Base-by-base conservation (phyloP, 352 stramenopile genomes). In the Pelagophyceae sp. region DNA sequence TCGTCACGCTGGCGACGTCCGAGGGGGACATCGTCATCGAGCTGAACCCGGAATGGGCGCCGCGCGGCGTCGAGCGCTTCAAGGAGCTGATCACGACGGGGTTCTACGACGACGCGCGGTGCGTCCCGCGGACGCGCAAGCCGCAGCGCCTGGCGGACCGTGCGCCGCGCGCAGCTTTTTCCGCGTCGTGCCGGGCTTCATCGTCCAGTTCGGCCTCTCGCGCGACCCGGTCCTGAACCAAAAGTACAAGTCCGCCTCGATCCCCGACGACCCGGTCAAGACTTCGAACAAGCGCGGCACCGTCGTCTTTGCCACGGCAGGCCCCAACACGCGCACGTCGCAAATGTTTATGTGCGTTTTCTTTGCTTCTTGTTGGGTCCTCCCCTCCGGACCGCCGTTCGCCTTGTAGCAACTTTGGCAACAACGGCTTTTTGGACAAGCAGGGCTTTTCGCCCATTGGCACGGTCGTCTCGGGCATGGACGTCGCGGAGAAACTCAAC, bases 331-430 rank as follows among this genome's bases (percentile, higher is more conserved):
- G 29, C 80, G 88, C 6, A 90, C 82, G 17, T 87, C 76, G 6
- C 88, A 94, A 81, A 81, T 94, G 71, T 94, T 94, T 77, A 90
- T 94, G n/a, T n/a, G n/a, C n/a, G n/a, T n/a, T n/a, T 65, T n/a
- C n/a, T n/a, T n/a, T n/a, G n/a, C n/a, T n/a, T n/a, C n/a, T n/a
- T n/a, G n/a, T n/a, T n/a, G n/a, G n/a, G n/a, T n/a, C n/a, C n/a
- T n/a, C n/a, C n/a, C n/a, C n/a, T n/a, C n/a, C 87, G 87, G 79
- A 80, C 76, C n/a, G n/a, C n/a, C n/a, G n/a, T n/a, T n/a, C n/a
- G n/a, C n/a, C n/a, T n/a, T n/a, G n/a, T n/a, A n/a, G n/a, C 29
- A 90, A 90, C 65, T 84, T 81, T 31, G 70, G 60, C 50, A 85
- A 92, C 67, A 91, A 92, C 78, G 79, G 74, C 33, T 90, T 87